Percentiles rank a stretch among this genome's conserved stretches.
These are phyloP conservation scores for Spathaspora passalidarum DNA, from an alignment of 805 yeast genomes.

Conservation along the genomic window DNA sequence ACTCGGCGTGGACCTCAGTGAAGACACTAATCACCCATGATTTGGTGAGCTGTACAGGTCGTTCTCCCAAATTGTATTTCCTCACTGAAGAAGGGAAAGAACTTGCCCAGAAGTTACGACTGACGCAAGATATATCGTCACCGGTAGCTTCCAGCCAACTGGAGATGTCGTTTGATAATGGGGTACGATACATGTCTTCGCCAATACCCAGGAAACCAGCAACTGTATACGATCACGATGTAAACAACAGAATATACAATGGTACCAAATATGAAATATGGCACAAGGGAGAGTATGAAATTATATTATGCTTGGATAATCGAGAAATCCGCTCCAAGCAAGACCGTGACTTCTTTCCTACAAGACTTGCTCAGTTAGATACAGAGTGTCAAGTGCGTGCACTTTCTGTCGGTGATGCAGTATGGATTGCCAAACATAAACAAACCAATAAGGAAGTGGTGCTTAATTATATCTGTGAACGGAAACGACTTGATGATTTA, in stretches of 20 bases:
- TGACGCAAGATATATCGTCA: conserved; percentile 39
- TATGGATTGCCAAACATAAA: conserved; percentile 81
- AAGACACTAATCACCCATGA: conserved; percentile 61
- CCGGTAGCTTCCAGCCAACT: conserved; percentile 10
- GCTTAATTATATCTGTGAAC: conserved; percentile 79
- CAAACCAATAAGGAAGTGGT: conserved; percentile 59
- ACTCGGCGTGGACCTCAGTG: conserved; percentile 74
- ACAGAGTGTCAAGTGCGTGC: conserved; percentile 52
- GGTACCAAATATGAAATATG: conserved; percentile 49
- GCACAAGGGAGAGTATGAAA: conserved; percentile 57
- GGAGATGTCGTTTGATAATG: conserved; percentile 35
- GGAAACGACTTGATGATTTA: conserved; percentile 87
- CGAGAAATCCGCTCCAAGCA: conserved; percentile 71
- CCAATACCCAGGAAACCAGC: conserved; percentile 2
- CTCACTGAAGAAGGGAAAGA: conserved; percentile 69
- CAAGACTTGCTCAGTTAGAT: conserved; percentile 47
- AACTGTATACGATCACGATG: conserved; percentile 19
- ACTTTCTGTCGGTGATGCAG: conserved; percentile 79
- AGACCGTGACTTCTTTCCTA: conserved; percentile 69
- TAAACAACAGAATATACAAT: conserved; percentile 15
- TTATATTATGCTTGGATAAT: conserved; percentile 69
- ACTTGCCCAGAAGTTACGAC: conserved; percentile 56
- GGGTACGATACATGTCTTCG: conserved; percentile 21
- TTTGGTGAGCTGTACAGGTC: conserved; percentile 52
- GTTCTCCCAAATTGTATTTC: conserved; percentile 53